These are phyloP conservation scores for Coprinellus aureogranulatus DNA, from an alignment of 768 basidiomycete species.

Conservation along the genomic window DNA sequence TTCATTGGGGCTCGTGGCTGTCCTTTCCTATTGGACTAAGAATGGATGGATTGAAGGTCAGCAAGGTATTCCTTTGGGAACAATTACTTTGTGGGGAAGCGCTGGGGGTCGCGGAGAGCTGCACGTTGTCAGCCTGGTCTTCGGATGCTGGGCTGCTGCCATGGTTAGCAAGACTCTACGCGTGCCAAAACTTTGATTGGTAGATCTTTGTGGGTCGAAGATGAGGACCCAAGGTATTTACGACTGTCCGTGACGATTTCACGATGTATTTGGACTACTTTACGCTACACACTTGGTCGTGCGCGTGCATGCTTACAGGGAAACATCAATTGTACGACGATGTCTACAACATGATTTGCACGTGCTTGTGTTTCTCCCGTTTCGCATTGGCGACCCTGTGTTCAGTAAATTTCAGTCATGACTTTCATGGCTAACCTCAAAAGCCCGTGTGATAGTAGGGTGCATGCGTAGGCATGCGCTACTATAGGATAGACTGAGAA, in stretches of 20 bases:
- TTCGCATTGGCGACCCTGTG: no score
- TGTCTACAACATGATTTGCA: no score
- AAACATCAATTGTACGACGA: no score
- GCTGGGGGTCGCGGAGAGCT: constrained; percentile 78
- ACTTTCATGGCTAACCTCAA: no score
- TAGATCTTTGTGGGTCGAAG: background rate
- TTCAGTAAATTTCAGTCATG: no score
- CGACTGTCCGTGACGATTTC: background rate
- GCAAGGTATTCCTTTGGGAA: constrained; percentile 72
- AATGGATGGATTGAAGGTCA: constrained; percentile 83
- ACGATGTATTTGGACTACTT: background rate
- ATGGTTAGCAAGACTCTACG: constrained; percentile 98
- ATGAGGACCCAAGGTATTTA: background rate
- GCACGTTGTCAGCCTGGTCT: constrained; percentile 76
- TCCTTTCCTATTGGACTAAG: constrained; percentile 80
- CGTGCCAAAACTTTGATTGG: constrained; percentile 62
- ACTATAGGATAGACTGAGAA: constrained; percentile 79
- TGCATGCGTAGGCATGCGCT: no score
- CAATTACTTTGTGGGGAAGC: constrained; percentile 69
- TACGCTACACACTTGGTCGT: no score
- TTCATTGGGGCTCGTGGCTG: constrained; percentile 72
- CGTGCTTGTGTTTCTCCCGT: no score
- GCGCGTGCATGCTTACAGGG: no score
- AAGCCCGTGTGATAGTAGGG: no score
- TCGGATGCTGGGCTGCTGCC: constrained; percentile 84